A percentile compares a stretch with the other conserved stretches of the same genome.
Conservation (phyloP, 345 rosid genomes). For the Hibiscus trionum region DNA sequence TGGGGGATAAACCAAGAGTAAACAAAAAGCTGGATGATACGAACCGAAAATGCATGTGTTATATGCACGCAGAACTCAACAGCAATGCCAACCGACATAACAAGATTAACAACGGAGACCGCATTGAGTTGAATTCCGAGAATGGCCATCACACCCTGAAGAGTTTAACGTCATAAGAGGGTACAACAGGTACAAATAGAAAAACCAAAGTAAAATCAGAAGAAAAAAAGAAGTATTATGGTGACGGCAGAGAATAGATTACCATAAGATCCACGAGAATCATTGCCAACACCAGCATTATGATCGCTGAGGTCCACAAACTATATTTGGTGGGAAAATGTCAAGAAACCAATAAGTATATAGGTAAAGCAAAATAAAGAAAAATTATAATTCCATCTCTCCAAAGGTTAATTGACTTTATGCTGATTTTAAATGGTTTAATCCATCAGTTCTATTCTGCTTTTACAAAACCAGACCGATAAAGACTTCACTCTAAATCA, state of each 20-base stretch:
- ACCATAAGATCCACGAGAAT: slow-evolving; percentile 86
- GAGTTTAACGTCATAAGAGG: slow-evolving; percentile 20
- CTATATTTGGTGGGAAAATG: slow-evolving; percentile 31
- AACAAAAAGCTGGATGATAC: too few relatives aligned
- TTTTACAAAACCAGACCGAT: neutral
- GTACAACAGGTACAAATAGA: neutral
- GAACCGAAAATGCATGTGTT: slow-evolving; percentile 83
- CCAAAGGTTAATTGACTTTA: neutral
- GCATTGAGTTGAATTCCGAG: slow-evolving; percentile 89
- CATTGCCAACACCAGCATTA: slow-evolving; percentile 81
- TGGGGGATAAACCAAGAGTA: neutral
- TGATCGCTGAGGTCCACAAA: slow-evolving; percentile 87
- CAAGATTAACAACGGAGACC: slow-evolving; percentile 85
- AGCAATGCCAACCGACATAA: slow-evolving; percentile 93
- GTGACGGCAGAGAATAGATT: slow-evolving; percentile 5
- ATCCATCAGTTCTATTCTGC: neutral
- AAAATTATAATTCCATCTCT: too few relatives aligned
- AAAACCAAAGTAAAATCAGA: neutral
- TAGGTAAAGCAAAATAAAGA: neutral
- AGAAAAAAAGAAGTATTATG: neutral
- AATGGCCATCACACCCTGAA: slow-evolving; percentile 95
- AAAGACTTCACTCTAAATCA: neutral
- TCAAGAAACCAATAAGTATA: neutral
- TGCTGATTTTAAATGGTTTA: neutral
- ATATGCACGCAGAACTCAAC: slow-evolving; percentile 97